These are phyloP conservation scores for Diaporthe sp. DNA, from an alignment of 2,329 filamentous ascomycete genomes.

Conservation along the genomic window DNA sequence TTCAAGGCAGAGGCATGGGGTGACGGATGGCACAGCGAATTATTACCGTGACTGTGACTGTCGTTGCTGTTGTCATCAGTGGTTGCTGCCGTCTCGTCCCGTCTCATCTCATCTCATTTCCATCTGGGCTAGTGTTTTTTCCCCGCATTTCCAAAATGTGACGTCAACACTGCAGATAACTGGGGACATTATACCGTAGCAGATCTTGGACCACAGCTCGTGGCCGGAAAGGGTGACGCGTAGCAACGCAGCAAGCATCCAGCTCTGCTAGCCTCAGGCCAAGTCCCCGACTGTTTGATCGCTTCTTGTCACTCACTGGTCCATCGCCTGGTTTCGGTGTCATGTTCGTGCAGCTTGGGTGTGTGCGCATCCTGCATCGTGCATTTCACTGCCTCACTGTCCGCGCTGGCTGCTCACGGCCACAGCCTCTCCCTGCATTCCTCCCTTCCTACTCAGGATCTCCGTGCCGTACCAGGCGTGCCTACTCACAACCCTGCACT, in stretches of 20 bases:
- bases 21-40: background rate
- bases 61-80: background rate
- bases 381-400: conserved; percentile 12
- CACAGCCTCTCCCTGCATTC: background rate
- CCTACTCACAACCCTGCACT: background rate
- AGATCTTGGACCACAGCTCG: conserved; percentile 5
- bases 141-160: background rate
- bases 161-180: conserved; percentile 19
- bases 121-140: background rate
- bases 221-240: conserved; percentile 12
- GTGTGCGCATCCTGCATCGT: conserved; percentile 1
- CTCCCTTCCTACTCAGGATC: background rate
- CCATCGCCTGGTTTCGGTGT: conserved; percentile 3
- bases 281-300: background rate
- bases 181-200: background rate
- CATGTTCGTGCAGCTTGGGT: conserved; percentile 23
- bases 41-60: background rate
- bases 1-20: conserved; percentile 5
- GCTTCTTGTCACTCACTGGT: background rate
- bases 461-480: background rate
- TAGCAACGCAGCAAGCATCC: background rate
- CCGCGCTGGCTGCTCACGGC: background rate
- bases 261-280: background rate
- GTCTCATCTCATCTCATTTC: conserved; percentile 18
- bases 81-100: conserved; percentile 1